Evolutionary conservation across 2,329 filamentous ascomycete species (phyloP), one percentile per base, ranked within the genome.

Genomic region (Pseudomassariella vexata): DNA sequence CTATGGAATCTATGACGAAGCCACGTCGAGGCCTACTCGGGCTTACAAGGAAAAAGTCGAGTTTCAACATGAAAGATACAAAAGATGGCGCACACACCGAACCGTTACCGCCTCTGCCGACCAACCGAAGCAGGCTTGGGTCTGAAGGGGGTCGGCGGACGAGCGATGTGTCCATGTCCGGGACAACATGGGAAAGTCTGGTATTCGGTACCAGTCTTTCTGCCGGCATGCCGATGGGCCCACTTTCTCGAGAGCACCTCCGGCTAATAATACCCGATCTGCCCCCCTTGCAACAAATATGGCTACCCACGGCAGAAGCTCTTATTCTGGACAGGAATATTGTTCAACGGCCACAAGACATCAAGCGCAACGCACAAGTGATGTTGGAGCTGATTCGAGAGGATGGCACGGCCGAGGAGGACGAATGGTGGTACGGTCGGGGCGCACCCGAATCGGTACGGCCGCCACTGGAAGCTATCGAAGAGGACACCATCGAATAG

Each of bases 341-440:
- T 32, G 76, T 82, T 5, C 61, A 68, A 36, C 62, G 70, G 15
- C 59, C 73, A 0, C 61, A 71, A 37, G 73, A 80, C 38, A 82
- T 82, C 42, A 77, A 76, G 48, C 67, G 76, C 24, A 80, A 80
- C 35, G 71, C 70, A 9, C 67, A 76, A 40, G 70, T 81, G 16
- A 67, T 82, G 56, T 55, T 79, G 34, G 74, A 80, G 38, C 59
- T 82, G n/a, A 80, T 82, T 41, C 66, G 70, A 29, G 76, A 80
- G 38, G 72, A 79, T 34, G 73, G 71, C 12, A 55, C 69, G 14
- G 68, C 68, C 14, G 69, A 75, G 34, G 68, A 77, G 49, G 76
- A 81, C 39, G 70, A 79, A 42, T 81, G 76, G 73, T 68, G 69
- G 60, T 78, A 78, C 44, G 73, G 74, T 27, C 65, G 64, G 31